phyloP scores from a whole-genome alignment of 345 rosid species.

The Noccaea bulbosa region DNA sequence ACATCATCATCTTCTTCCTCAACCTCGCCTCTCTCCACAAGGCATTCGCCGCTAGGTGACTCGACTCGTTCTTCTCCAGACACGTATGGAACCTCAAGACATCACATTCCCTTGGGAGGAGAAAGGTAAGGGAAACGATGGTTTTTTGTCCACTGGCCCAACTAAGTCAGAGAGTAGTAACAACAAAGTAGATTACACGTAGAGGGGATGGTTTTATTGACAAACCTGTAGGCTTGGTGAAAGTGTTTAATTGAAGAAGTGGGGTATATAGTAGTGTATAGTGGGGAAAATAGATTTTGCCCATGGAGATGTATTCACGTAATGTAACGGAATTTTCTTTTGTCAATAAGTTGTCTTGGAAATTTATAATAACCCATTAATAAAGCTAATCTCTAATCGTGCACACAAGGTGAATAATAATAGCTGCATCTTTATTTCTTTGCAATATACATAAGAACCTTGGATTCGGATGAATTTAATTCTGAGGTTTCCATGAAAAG shows the following conservation, averaged over 20 bases:
- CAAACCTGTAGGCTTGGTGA: constrained; percentile 34
- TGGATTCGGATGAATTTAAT: not conserved
- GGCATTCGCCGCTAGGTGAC: constrained; percentile 46
- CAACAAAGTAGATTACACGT: constrained; percentile 32
- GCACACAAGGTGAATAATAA: not conserved
- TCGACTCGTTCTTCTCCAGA: constrained; percentile 40
- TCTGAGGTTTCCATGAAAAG: not conserved
- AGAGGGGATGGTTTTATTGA: constrained; percentile 34
- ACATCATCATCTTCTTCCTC: constrained; percentile 58
- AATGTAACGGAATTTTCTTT: not conserved
- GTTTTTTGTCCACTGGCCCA: constrained; percentile 50
- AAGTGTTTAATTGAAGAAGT: constrained; percentile 18
- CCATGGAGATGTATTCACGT: constrained; percentile 40
- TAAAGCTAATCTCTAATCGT: constrained; percentile 25
- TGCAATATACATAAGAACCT: not conserved
- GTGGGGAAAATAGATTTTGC: constrained; percentile 38
- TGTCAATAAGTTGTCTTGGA: constrained; percentile 32
- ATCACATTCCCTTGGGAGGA: constrained; percentile 32
- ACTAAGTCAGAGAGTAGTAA: constrained; percentile 34
- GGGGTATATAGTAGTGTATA: constrained; percentile 42
- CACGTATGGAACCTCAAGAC: constrained; percentile 38
- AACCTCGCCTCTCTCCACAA: constrained; percentile 58
- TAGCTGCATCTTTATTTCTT: not conserved
- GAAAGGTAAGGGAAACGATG: constrained; percentile 43
- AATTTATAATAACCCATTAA: constrained; percentile 1